These are phyloP conservation scores for Colletotrichum abscissum DNA, from an alignment of 2,329 filamentous ascomycete species.

Conservation along the genomic window DNA sequence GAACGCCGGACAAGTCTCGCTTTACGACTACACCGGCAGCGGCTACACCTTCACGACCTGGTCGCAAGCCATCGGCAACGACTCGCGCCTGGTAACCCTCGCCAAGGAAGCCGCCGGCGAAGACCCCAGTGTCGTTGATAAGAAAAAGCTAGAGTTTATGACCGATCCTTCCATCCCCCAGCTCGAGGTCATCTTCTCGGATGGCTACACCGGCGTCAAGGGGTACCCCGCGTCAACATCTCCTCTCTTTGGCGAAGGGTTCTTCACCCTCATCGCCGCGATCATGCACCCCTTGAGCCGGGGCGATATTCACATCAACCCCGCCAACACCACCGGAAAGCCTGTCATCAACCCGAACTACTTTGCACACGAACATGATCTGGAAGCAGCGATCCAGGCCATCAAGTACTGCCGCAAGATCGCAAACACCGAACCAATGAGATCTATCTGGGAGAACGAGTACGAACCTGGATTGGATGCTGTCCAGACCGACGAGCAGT, in stretches of 20 bases:
- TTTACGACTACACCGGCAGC: slow-evolving; percentile 53
- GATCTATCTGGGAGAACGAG: slow-evolving; percentile 45
- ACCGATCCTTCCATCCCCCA: slow-evolving; percentile 50
- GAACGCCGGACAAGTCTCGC: slow-evolving; percentile 43
- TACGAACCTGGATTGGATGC: slow-evolving; percentile 45
- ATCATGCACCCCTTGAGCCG: slow-evolving; percentile 46
- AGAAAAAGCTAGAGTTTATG: slow-evolving; percentile 54
- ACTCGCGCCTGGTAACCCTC: slow-evolving; percentile 44
- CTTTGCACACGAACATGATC: slow-evolving; percentile 36
- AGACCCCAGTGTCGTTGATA: slow-evolving; percentile 45
- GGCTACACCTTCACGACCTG: slow-evolving; percentile 56
- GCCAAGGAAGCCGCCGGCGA: slow-evolving; percentile 46
- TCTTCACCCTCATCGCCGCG: slow-evolving; percentile 43
- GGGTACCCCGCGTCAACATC: slow-evolving; percentile 44
- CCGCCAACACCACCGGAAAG: slow-evolving; percentile 45
- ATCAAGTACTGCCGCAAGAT: slow-evolving; percentile 46
- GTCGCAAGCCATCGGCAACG: slow-evolving; percentile 47
- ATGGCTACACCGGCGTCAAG: slow-evolving; percentile 55
- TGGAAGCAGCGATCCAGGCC: slow-evolving; percentile 44
- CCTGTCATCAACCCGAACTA: slow-evolving; percentile 49
- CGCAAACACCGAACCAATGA: slow-evolving; percentile 45
- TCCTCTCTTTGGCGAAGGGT: slow-evolving; percentile 44
- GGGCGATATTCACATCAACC: slow-evolving; percentile 47
- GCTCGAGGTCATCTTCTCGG: slow-evolving; percentile 56
- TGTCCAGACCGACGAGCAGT: slow-evolving; percentile 37